Evolutionary conservation across 352 stramenopile genomes (phyloP), one percentile per base, ranked within the genome.

Genomic region (Globisporangium apiculatum): DNA sequence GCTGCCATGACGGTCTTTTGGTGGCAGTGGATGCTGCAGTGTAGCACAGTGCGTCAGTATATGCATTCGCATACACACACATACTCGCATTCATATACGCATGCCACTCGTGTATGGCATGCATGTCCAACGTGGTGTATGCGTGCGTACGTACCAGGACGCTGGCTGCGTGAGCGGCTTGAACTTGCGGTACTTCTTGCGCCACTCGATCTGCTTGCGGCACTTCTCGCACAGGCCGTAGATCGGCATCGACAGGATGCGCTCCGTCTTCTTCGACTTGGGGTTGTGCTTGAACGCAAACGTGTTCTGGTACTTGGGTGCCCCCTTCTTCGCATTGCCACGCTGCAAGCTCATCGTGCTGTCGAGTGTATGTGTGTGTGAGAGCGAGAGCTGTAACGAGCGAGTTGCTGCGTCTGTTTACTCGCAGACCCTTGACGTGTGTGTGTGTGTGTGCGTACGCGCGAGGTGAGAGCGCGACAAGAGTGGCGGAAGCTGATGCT

Each of bases 121-220:
- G 24, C 24, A 31, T 31, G 24, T 31, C 24, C 24, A 31, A 31
- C 24, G 24, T 31, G 24, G 24, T 31, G 3, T 31, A 31, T 31
- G 24, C 24, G 24, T 31, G 24, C 24, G 3, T 31, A 55, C 72
- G 63, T 69, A 94, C 83, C 84, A 99, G 45, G 87, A 97, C 17
- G 72, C 86, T 14, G 94, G 94, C 76, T 98, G 86, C 47, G 94
- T 98, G 48, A 97, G 70, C 50, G 97, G 96, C 65, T 98, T 98
- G 80, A 99, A 99, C 72, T 99, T 99, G 71, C 97, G 87, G 78
- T 99, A 99, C 68, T 98, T 97, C 82, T 99, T 99, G 60, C 94
- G 79, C 97, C 97, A 99, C 71, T 99, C 96, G 65, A 99, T 98
- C 75, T 99, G 96, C 51, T 97, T 91, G 58, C 91, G 76, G 76